Evolutionary conservation across 2,329 filamentous ascomycete genomes (phyloP).

Genomic region (Fusarium equiseti): DNA sequence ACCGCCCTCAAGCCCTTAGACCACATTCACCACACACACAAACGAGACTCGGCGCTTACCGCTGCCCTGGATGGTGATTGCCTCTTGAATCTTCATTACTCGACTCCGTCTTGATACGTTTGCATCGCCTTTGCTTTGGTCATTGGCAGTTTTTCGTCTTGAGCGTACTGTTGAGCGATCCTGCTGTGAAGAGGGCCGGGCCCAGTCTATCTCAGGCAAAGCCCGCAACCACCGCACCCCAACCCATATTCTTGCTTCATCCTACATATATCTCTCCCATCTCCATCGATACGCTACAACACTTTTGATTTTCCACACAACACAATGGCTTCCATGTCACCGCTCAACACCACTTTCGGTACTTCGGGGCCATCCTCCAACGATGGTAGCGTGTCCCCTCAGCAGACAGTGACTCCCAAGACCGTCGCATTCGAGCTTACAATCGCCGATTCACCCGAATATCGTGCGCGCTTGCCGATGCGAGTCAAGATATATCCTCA

Average conservation of each 20-base stretch:
- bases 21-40: constrained; percentile 38
- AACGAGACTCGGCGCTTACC: constrained; percentile 51
- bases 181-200: constrained; percentile 42
- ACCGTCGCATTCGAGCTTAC: constrained; percentile 84
- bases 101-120: constrained; percentile 31
- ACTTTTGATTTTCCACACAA: constrained; percentile 46
- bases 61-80: constrained; percentile 49
- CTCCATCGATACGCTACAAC: constrained; percentile 44
- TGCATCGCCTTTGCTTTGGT: constrained; percentile 39
- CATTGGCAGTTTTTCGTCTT: constrained; percentile 44
- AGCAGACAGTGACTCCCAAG: constrained; percentile 68
- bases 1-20: constrained; percentile 48
- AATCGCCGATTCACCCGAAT: constrained; percentile 74
- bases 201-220: constrained; percentile 48
- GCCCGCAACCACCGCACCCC: constrained; percentile 49
- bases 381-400: constrained; percentile 61
- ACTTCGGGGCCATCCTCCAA: constrained; percentile 54
- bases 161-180: constrained; percentile 47
- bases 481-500: constrained; percentile 92
- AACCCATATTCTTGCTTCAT: constrained; percentile 36
- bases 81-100: constrained; percentile 43
- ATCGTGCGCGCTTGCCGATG: constrained; percentile 82
- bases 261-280: constrained; percentile 35
- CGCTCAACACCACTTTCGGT: constrained; percentile 53
- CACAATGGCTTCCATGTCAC: constrained; percentile 63